Conservation (phyloP, 495 filamentous ascomycete species). For the Penicillium lividum region DNA sequence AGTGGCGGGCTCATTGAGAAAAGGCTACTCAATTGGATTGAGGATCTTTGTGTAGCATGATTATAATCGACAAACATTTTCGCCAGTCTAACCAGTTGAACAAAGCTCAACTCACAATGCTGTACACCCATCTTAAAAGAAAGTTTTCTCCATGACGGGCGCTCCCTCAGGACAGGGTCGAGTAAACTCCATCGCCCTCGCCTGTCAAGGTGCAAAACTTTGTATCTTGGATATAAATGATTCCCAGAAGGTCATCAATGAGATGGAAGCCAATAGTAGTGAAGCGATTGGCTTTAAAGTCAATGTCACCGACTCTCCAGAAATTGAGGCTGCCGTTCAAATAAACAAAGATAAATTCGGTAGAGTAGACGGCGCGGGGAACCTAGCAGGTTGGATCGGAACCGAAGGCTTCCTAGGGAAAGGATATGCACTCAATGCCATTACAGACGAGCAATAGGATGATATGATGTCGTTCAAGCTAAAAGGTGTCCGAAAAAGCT, state of each 20-base stretch:
- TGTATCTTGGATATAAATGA: not conserved
- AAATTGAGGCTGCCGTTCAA: not conserved
- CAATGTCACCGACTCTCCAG: not conserved
- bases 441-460: not conserved
- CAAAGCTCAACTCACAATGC: not conserved
- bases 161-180: not conserved
- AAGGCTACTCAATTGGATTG: not conserved
- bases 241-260: not conserved
- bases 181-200: not conserved
- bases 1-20: too few species aligned
- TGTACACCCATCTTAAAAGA: not conserved
- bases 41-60: not conserved
- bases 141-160: not conserved
- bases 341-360: not conserved
- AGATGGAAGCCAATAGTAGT: not conserved
- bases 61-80: not conserved
- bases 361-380: not conserved
- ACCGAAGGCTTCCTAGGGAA: not conserved
- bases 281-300: not conserved
- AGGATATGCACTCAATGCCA: not conserved
- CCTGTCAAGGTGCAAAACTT: not conserved
- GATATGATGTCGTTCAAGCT: not conserved
- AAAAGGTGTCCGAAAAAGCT: not conserved
- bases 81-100: not conserved
- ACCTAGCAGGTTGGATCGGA: not conserved